Conservation (phyloP, 768 basidiomycete genomes). For the Galerina marginata region DNA sequence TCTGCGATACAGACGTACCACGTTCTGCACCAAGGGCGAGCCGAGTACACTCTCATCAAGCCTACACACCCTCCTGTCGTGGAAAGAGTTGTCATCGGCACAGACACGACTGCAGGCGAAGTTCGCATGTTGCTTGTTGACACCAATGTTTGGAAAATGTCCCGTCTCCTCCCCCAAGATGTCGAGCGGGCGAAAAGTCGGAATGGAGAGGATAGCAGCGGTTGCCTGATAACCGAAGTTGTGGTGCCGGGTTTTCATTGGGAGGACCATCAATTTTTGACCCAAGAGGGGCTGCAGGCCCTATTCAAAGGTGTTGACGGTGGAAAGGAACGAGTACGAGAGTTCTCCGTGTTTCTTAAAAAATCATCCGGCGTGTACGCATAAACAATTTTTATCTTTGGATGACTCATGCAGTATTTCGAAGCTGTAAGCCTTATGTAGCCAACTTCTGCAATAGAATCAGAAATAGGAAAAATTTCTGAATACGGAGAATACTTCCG, state of each 20-base stretch:
- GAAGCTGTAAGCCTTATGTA: no score
- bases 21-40: constrained; percentile 54
- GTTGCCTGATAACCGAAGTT: constrained; percentile 64
- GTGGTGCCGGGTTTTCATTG: constrained; percentile 62
- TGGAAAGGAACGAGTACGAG: constrained; percentile 12
- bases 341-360: constrained; percentile 3
- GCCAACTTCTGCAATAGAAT: no score
- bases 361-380: no score
- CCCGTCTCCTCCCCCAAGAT: constrained; percentile 51
- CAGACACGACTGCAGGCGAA: constrained; percentile 47
- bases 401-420: no score
- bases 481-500: no score
- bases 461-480: no score
- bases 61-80: constrained; percentile 31
- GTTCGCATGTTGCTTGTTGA: constrained; percentile 55
- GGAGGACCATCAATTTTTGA: constrained; percentile 56
- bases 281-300: constrained; percentile 34
- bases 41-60: constrained; percentile 52
- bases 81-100: constrained; percentile 50
- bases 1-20: constrained; percentile 49
- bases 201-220: constrained; percentile 39
- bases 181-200: constrained; percentile 35
- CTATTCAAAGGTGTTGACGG: constrained; percentile 37
- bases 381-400: no score
- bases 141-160: constrained; percentile 60